These are phyloP conservation scores for Helianthus tuberosus DNA, from an alignment of 129 eudicot species.

Conservation along the genomic window DNA sequence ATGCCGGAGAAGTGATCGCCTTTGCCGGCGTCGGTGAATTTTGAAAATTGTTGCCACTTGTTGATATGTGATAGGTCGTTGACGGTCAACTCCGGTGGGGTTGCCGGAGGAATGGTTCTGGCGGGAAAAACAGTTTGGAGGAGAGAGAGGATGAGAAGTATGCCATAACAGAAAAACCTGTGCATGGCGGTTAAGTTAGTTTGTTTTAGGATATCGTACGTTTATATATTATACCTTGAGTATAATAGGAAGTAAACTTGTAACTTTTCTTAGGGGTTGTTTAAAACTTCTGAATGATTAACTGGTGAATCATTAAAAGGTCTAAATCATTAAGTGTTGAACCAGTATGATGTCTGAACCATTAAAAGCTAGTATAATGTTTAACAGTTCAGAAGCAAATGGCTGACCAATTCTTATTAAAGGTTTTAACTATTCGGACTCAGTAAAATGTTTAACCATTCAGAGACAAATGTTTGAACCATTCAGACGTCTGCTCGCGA, in stretches of 20 bases:
- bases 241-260: neutral
- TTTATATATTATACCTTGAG: slow-evolving; percentile 15
- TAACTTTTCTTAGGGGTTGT: too few species aligned
- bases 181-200: slow-evolving; percentile 49
- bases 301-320: too few species aligned
- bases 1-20: slow-evolving; percentile 65
- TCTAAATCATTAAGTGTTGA: too few species aligned
- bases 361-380: too few species aligned
- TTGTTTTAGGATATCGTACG: neutral
- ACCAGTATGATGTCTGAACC: too few species aligned
- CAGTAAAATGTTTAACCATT: too few species aligned
- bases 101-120: slow-evolving; percentile 36
- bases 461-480: too few species aligned
- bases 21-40: slow-evolving; percentile 59
- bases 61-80: slow-evolving; percentile 19
- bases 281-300: too few species aligned
- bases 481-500: too few species aligned
- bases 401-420: too few species aligned
- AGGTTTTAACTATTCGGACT: too few species aligned
- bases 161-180: slow-evolving; percentile 40
- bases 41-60: slow-evolving; percentile 66
- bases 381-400: too few species aligned
- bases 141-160: slow-evolving; percentile 21
- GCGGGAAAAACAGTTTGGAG: slow-evolving; percentile 51
- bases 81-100: slow-evolving; percentile 46